These are phyloP conservation scores for Mucor plumbeus DNA, from an alignment of 371 early-diverging fungal species.

Conservation along the genomic window DNA sequence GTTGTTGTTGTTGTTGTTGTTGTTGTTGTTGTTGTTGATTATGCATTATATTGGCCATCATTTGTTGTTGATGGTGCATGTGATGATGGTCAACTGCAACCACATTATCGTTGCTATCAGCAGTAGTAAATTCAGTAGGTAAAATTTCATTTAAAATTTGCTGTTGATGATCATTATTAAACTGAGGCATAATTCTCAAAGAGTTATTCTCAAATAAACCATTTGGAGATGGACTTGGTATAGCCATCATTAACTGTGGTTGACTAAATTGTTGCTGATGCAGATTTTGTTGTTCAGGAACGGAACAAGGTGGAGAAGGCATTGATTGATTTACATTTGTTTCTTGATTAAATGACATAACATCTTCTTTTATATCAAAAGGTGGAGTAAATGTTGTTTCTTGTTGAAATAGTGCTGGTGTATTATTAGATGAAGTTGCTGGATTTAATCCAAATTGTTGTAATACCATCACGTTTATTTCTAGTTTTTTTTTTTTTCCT, in stretches of 20 bases:
- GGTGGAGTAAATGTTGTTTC: slow-evolving; percentile 6
- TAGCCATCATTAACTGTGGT: slow-evolving; percentile 3
- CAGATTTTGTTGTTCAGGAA: slow-evolving; percentile 10
- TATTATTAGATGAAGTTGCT: background rate
- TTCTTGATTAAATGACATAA: slow-evolving; percentile 1
- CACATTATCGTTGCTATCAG: slow-evolving; percentile 4
- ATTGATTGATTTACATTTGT: background rate
- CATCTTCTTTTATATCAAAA: slow-evolving; percentile 11
- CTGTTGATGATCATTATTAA: background rate
- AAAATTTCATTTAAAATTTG: slow-evolving; percentile 4
- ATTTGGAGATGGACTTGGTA: slow-evolving; percentile 4
- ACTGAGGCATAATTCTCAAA: background rate
- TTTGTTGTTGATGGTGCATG: slow-evolving; percentile 3
- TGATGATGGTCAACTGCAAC: slow-evolving; percentile 2
- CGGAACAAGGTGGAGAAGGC: slow-evolving; percentile 23
- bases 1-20: background rate
- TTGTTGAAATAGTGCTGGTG: background rate
- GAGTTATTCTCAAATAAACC: slow-evolving; percentile 5
- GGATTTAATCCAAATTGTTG: slow-evolving; percentile 9
- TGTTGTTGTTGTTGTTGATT: background rate
- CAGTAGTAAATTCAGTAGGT: background rate
- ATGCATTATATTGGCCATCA: slow-evolving; percentile 1
- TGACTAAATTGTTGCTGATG: slow-evolving; percentile 11
- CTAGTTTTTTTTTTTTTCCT: background rate
- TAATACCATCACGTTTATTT: slow-evolving; percentile 8